Percentiles rank a stretch among this genome's conserved stretches.
Evolutionary conservation across 2,329 filamentous ascomycete genomes (phyloP).

Genomic region (Pseudonectria buxi): DNA sequence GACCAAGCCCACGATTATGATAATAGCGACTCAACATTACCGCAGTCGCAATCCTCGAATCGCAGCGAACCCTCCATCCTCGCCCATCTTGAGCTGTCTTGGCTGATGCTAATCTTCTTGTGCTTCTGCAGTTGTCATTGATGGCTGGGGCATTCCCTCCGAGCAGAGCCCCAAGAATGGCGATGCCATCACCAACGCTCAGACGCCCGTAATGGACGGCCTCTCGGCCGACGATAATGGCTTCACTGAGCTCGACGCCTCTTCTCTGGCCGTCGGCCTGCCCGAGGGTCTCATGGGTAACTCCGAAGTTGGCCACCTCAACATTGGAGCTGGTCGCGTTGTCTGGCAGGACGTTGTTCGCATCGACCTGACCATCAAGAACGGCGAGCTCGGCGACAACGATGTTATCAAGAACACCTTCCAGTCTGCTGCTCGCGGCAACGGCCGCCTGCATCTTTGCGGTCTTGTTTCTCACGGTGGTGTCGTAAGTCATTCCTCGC

Average conservation of each 20-base stretch:
- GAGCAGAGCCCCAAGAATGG: slow-evolving; percentile 77
- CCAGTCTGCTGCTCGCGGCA: slow-evolving; percentile 73
- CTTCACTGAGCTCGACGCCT: slow-evolving; percentile 90
- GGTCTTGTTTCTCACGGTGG: slow-evolving; percentile 93
- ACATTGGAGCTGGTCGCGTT: slow-evolving; percentile 94
- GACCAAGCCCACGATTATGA: slow-evolving; percentile 1
- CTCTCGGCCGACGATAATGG: slow-evolving; percentile 78
- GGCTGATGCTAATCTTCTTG: slow-evolving; percentile 52
- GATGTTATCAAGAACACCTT: slow-evolving; percentile 72
- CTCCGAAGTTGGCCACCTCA: slow-evolving; percentile 96
- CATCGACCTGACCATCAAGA: slow-evolving; percentile 90
- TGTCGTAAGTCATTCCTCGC: slow-evolving; percentile 50
- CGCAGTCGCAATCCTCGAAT: neutral
- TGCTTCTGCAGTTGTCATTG: slow-evolving; percentile 78
- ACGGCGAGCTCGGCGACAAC: slow-evolving; percentile 68
- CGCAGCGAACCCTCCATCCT: slow-evolving; percentile 34
- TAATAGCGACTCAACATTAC: no score
- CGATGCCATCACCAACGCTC: slow-evolving; percentile 89
- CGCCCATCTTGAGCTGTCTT: slow-evolving; percentile 50
- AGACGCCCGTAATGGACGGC: slow-evolving; percentile 91
- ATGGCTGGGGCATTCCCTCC: slow-evolving; percentile 90
- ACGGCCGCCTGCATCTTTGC: slow-evolving; percentile 84
- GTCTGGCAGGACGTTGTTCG: slow-evolving; percentile 98
- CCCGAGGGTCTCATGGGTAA: slow-evolving; percentile 98
- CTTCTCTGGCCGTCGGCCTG: slow-evolving; percentile 88